Percentiles rank a stretch among this genome's conserved stretches.
phyloP scores from a whole-genome alignment of 257 asterid genomes.

The Eucommia ulmoides region DNA sequence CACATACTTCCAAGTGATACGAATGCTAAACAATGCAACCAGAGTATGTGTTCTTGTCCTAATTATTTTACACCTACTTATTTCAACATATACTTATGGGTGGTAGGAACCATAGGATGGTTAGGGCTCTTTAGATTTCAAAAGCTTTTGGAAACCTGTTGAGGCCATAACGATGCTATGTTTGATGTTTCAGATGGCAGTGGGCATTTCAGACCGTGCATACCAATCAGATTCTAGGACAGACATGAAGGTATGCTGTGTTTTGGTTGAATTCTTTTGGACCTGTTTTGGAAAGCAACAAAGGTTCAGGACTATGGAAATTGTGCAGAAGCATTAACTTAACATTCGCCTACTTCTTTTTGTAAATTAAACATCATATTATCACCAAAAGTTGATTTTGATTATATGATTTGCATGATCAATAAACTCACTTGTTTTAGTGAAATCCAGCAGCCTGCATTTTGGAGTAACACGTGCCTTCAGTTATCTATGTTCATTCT shows the following conservation, averaged over 20 bases:
- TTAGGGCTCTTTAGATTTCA: background rate
- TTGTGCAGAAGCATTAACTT: too few species aligned
- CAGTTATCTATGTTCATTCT: too few species aligned
- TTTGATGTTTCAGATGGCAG: slow-evolving; percentile 75
- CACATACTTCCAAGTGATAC: slow-evolving; percentile 96
- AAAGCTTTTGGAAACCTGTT: slow-evolving; percentile 6
- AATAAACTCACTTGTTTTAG: too few species aligned
- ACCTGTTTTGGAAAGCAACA: too few species aligned
- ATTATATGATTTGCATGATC: too few species aligned
- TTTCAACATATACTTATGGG: slow-evolving; percentile 7
- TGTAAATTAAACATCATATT: too few species aligned
- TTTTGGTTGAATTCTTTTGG: too few species aligned
- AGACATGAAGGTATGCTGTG: slow-evolving; percentile 54
- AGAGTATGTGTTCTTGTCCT: slow-evolving; percentile 56
- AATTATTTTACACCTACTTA: slow-evolving; percentile 8
- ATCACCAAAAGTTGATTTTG: too few species aligned
- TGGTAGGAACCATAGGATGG: background rate
- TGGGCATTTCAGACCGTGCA: slow-evolving; percentile 74
- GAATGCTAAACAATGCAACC: slow-evolving; percentile 95
- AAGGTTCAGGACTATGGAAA: too few species aligned
- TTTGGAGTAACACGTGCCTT: too few species aligned
- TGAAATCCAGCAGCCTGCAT: too few species aligned
- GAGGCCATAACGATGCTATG: slow-evolving; percentile 13
- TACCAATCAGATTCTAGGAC: slow-evolving; percentile 66
- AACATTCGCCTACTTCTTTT: too few species aligned